A percentile compares a stretch with the other conserved stretches of the same genome.
Conservation (phyloP, 495 filamentous ascomycete genomes). For the Aspergillus leporis region DNA sequence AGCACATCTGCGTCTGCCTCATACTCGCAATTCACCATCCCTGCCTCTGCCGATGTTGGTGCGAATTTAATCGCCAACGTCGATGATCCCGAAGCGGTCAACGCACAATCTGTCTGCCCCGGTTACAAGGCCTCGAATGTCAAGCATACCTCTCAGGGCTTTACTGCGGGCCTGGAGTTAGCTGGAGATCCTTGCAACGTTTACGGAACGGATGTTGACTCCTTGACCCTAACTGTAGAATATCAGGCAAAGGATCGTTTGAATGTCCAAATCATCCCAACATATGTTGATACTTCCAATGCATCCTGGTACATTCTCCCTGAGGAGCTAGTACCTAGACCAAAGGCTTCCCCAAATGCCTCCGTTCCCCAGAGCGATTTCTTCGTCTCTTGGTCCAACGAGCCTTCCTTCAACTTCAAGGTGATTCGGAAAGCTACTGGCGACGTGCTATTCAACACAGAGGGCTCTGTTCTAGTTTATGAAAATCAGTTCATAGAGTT, state of each 20-base stretch:
- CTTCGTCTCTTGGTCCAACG: slow-evolving; percentile 58
- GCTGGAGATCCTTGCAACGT: slow-evolving; percentile 61
- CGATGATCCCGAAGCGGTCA: slow-evolving; percentile 66
- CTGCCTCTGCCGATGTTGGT: slow-evolving; percentile 57
- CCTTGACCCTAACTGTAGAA: slow-evolving; percentile 53
- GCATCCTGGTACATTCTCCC: slow-evolving; percentile 67
- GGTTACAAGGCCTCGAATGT: slow-evolving; percentile 60
- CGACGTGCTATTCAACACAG: slow-evolving; percentile 59
- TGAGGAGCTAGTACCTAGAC: slow-evolving; percentile 60
- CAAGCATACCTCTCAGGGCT: slow-evolving; percentile 41
- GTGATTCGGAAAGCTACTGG: slow-evolving; percentile 55
- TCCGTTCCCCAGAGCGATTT: slow-evolving; percentile 47
- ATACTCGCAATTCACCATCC: slow-evolving; percentile 54
- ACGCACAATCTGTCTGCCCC: slow-evolving; percentile 68
- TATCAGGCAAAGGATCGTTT: slow-evolving; percentile 57
- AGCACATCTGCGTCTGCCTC: slow-evolving; percentile 18
- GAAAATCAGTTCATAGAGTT: slow-evolving; percentile 69
- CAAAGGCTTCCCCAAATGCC: slow-evolving; percentile 45
- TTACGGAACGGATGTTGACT: slow-evolving; percentile 64
- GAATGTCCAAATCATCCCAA: slow-evolving; percentile 57
- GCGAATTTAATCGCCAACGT: slow-evolving; percentile 65
- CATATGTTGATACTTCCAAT: slow-evolving; percentile 62
- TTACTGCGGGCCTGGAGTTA: slow-evolving; percentile 53
- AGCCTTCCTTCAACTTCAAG: slow-evolving; percentile 61
- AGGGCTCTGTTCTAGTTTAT: slow-evolving; percentile 57